These are phyloP conservation scores for Purpureocillium lavendulum DNA, from an alignment of 2,329 filamentous ascomycete species.

Conservation along the genomic window DNA sequence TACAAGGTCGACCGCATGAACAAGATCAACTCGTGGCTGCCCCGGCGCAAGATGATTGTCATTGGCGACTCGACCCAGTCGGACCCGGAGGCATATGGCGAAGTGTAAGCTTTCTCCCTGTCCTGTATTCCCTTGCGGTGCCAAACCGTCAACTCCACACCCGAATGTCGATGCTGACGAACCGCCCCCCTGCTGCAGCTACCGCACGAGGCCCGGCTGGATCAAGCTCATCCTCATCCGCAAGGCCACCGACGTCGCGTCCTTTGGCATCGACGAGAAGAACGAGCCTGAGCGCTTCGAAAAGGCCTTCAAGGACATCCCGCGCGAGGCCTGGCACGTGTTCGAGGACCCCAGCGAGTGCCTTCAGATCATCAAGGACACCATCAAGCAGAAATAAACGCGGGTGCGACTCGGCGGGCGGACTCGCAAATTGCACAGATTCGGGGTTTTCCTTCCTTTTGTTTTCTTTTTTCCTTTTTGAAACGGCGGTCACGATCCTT, in stretches of 20 bases:
- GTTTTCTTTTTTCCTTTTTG: too few species aligned
- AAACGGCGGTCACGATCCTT: too few species aligned
- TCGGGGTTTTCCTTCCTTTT: too few species aligned
- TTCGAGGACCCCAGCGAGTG: constrained; percentile 72
- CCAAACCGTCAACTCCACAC: too few species aligned
- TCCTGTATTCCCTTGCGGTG: neutral
- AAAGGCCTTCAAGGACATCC: constrained; percentile 70
- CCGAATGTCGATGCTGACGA: constrained; percentile 7
- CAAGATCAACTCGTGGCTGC: constrained; percentile 73
- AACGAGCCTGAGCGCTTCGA: constrained; percentile 71
- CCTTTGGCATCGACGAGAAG: constrained; percentile 61
- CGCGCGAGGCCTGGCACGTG: constrained; percentile 65
- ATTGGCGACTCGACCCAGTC: constrained; percentile 89
- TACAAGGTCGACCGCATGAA: constrained; percentile 80
- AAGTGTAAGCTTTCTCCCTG: constrained; percentile 46
- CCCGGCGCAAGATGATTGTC: constrained; percentile 68
- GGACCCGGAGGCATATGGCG: constrained; percentile 84
- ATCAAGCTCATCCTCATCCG: constrained; percentile 78
- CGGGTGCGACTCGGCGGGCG: neutral
- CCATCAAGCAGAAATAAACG: neutral
- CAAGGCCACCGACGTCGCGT: constrained; percentile 68
- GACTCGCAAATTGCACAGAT: too few species aligned
- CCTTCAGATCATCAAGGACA: constrained; percentile 18
- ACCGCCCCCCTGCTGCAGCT: constrained; percentile 37
- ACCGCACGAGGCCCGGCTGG: constrained; percentile 63